Conservation (phyloP, 2,329 filamentous ascomycete species). For the Trichoderma sp. region DNA sequence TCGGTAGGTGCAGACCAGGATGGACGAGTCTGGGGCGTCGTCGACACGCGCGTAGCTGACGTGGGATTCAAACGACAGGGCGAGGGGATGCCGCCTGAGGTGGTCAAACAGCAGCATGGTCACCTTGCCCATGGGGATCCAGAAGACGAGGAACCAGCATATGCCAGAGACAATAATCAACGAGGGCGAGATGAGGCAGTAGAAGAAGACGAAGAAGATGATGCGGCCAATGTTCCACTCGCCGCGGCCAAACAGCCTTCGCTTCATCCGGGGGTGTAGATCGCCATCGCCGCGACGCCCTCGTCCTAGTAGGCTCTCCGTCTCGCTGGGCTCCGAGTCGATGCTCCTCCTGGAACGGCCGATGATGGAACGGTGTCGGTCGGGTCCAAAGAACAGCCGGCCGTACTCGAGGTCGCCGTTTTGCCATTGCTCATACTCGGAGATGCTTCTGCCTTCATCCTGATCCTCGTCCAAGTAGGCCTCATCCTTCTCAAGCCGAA, state of each 20-base stretch:
- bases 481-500: constrained; percentile 89
- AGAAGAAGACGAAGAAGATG: constrained; percentile 95
- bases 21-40: constrained; percentile 73
- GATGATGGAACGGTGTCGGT: constrained; percentile 71
- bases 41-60: constrained; percentile 67
- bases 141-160: constrained; percentile 97
- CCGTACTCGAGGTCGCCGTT: constrained; percentile 95
- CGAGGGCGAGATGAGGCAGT: constrained; percentile 82
- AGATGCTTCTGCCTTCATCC: constrained; percentile 93
- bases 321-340: constrained; percentile 80
- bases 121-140: constrained; percentile 97
- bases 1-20: constrained; percentile 93
- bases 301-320: constrained; percentile 78
- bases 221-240: constrained; percentile 94
- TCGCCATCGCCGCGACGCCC: constrained; percentile 45
- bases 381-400: constrained; percentile 90
- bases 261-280: constrained; percentile 56
- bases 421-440: constrained; percentile 99
- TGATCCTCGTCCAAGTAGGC: constrained; percentile 92
- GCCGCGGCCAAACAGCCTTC: constrained; percentile 87
- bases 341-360: constrained; percentile 84
- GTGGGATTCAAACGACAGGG: constrained; percentile 89
- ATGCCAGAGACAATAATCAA: constrained; percentile 81
- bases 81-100: constrained; percentile 85
- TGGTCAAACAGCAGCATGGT: constrained; percentile 88